These are phyloP conservation scores for Tripterygium wilfordii DNA, from an alignment of 177 flowering plant genomes.

Conservation along the genomic window DNA sequence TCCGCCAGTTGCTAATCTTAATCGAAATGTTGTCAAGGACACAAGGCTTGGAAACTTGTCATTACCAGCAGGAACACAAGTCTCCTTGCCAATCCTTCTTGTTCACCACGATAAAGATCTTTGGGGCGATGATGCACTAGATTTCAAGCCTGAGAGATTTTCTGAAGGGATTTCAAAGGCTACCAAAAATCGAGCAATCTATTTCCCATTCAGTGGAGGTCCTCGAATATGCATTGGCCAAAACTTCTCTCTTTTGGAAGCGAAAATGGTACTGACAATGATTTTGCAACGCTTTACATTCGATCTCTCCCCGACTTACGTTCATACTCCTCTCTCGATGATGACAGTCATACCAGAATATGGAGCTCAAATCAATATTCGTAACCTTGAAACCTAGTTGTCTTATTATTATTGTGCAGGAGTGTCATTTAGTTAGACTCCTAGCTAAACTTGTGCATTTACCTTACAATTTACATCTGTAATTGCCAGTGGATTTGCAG, in stretches of 20 bases:
- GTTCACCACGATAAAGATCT: slow-evolving; percentile 2
- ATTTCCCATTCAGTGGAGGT: slow-evolving; percentile 1
- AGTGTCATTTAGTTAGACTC: too few relatives aligned
- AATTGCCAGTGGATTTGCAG: too few relatives aligned
- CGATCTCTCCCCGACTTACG: slow-evolving; percentile 6
- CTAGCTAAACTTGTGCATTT: too few relatives aligned
- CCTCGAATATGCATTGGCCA: slow-evolving; percentile 2
- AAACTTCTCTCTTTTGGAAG: not conserved
- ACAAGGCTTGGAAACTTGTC: slow-evolving; percentile 2
- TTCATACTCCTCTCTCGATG: slow-evolving; percentile 1
- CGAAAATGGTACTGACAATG: too few relatives aligned
- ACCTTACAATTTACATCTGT: too few relatives aligned
- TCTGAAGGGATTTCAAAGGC: slow-evolving; percentile 4
- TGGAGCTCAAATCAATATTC: slow-evolving; percentile 5
- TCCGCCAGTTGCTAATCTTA: not conserved
- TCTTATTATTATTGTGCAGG: too few relatives aligned
- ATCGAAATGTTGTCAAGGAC: not conserved
- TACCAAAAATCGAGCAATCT: not conserved
- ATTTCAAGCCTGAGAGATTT: slow-evolving; percentile 7
- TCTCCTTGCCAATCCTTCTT: not conserved
- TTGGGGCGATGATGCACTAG: slow-evolving; percentile 6
- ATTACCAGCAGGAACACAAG: not conserved
- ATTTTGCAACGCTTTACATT: slow-evolving; percentile 6
- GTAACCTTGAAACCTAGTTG: too few relatives aligned
- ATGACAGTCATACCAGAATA: slow-evolving; percentile 3